Conservation (phyloP, 208 protist genomes). For the Herpetomonas samuelpessoai region DNA sequence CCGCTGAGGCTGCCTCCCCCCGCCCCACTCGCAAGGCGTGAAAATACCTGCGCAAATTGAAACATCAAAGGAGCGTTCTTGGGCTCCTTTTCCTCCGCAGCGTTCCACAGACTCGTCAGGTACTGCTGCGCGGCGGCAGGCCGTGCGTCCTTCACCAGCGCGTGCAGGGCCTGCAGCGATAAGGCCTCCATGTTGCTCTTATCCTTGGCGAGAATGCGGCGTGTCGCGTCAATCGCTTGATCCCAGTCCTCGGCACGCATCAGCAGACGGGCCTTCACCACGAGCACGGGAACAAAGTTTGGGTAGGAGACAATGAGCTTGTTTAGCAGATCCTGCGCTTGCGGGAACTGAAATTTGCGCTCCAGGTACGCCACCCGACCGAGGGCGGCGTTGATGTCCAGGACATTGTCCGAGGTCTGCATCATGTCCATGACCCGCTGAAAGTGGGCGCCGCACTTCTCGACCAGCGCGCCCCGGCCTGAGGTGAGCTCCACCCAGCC, state of each 20-base stretch:
- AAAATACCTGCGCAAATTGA: conserved; percentile 68
- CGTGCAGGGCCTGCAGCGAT: conserved; percentile 63
- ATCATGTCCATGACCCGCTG: conserved; percentile 60
- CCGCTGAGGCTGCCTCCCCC: conserved; percentile 7
- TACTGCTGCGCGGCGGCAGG: conserved; percentile 53
- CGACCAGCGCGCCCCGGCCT: conserved; percentile 71
- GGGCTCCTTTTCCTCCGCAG: conserved; percentile 68
- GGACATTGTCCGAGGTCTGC: conserved; percentile 6
- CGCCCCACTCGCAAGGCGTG: conserved; percentile 59
- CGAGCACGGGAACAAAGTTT: conserved; percentile 55
- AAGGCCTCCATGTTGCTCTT: conserved; percentile 79
- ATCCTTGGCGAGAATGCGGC: conserved; percentile 78
- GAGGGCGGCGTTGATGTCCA: conserved; percentile 58
- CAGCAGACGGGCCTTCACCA: conserved; percentile 83
- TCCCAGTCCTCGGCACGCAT: conserved; percentile 94
- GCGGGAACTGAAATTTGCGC: conserved; percentile 72
- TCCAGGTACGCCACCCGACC: conserved; percentile 83
- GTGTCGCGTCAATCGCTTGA: conserved; percentile 80
- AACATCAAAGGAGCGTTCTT: conserved; percentile 75
- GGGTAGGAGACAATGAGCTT: conserved; percentile 71
- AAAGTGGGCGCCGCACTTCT: conserved; percentile 81
- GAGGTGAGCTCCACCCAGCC: conserved; percentile 89
- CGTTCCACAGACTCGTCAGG: conserved; percentile 58
- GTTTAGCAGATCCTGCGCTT: conserved; percentile 83
- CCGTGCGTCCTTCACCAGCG: conserved; percentile 75